phyloP scores from a whole-genome alignment of 257 asterid genomes.

The Apocynum venetum region DNA sequence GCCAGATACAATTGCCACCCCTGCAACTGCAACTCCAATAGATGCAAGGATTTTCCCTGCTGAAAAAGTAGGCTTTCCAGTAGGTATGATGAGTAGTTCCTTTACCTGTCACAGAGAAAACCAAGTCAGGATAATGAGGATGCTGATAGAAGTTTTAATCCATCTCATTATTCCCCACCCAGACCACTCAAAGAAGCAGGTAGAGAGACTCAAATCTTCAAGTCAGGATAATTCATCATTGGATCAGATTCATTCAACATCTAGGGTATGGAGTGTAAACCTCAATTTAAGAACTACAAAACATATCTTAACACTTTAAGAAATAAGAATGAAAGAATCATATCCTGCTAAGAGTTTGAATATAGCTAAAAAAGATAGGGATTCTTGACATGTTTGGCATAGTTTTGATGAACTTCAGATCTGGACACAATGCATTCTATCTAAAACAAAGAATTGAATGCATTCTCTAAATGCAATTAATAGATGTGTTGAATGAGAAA shows the following conservation, averaged over 20 bases:
- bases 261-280: neutral
- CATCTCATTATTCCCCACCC: neutral
- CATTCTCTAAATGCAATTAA: too few relatives aligned
- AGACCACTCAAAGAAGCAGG: neutral
- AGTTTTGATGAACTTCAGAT: neutral
- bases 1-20: slow-evolving; percentile 61
- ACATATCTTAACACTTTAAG: neutral
- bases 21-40: slow-evolving; percentile 70
- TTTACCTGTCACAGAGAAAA: slow-evolving; percentile 39
- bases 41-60: slow-evolving; percentile 40
- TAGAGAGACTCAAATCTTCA: neutral
- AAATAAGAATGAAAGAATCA: too few relatives aligned
- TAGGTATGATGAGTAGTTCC: slow-evolving; percentile 47
- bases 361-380: neutral
- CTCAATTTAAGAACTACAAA: neutral
- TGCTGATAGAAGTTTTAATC: neutral
- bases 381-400: neutral
- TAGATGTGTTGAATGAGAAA: neutral
- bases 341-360: neutral
- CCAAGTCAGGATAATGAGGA: slow-evolving; percentile 2
- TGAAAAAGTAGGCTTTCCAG: slow-evolving; percentile 31
- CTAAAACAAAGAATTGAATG: too few relatives aligned
- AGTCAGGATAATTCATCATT: neutral
- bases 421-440: too few relatives aligned
- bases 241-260: neutral